Percentiles rank a stretch among this genome's conserved stretches.
These are phyloP conservation scores for Suillus luteus DNA, from an alignment of 768 basidiomycete genomes.

Conservation along the genomic window DNA sequence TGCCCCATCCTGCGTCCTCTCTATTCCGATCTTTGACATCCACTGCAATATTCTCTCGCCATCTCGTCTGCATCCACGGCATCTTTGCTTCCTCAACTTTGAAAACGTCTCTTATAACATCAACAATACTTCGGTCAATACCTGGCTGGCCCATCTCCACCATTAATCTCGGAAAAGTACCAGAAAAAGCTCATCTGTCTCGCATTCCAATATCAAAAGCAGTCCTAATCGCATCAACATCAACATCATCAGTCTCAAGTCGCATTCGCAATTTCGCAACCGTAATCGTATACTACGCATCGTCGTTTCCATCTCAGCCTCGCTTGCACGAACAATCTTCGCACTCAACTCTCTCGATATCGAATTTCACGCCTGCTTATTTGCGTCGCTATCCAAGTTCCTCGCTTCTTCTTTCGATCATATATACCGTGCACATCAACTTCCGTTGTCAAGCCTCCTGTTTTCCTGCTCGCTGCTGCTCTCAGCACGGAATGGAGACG, in stretches of 20 bases:
- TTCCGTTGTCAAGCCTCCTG: conserved; percentile 19
- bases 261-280: conserved; percentile 24
- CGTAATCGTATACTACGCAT: conserved; percentile 27
- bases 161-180: conserved; percentile 33
- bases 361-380: conserved; percentile 11
- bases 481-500: conserved; percentile 24
- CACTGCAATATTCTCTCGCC: conserved; percentile 24
- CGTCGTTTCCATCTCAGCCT: conserved; percentile 24
- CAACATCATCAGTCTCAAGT: conserved; percentile 23
- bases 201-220: conserved; percentile 7
- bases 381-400: conserved; percentile 7
- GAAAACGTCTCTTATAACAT: conserved; percentile 27
- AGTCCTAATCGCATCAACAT: conserved; percentile 24
- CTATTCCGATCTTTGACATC: conserved; percentile 31
- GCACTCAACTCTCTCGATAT: conserved; percentile 33
- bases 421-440: conserved; percentile 13
- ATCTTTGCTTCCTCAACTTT: conserved; percentile 20
- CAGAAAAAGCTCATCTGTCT: conserved; percentile 8
- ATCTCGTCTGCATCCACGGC: conserved; percentile 14
- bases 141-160: conserved; percentile 29
- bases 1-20: conserved; percentile 25
- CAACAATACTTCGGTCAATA: conserved; percentile 18
- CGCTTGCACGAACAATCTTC: conserved; percentile 33
- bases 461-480: conserved; percentile 20
- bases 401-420: conserved; percentile 7